Base-by-base conservation (phyloP, 163 green algal species). In the Chlorella variabilis region DNA sequence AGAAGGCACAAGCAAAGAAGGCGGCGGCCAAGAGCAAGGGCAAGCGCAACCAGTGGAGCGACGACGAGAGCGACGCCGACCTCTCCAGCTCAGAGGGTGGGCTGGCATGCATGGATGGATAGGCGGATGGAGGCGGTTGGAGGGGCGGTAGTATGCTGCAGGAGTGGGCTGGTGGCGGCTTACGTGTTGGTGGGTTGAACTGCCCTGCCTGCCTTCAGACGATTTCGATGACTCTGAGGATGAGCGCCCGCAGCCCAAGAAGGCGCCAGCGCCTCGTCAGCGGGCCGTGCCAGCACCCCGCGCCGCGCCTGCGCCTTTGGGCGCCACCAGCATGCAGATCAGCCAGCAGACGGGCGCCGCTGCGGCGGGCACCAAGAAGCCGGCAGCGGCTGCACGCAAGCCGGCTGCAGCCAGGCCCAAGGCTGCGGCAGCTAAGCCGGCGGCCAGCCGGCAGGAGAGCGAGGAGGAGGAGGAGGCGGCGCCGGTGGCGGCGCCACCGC, bases 361-460 rank as follows among this genome's bases (percentile, higher is more conserved):
- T 4, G 83, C 80, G n/a, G 67, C 15, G 15, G 70, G 70, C 48
- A 65, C 39, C 62, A 90, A 91, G 73, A 34, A 36, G 29, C 34
- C 68, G 15, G 51, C 82, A 23, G 63, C 75, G 33, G 84, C 81
- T 23, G 80, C 81, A 20, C 63, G 69, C 33, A 89, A 88, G 59
- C 71, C 78, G 1, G 42, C 87, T 21, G 75, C 80, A 9, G 79
- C 81, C 31, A 90, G 88, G 67, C 83, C 86, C 74, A 90, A 89
- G 70, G 70, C 85, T 17, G 75, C 70, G 15, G 80, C 76, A 23
- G 71, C 59, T 27, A 63, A 67, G n/a, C 38, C 59, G 51, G 61
- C 59, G 18, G 59, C 49, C 25, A 73, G 33, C 41, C 34, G 34
- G 65, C n/a, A 27, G 25, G 65, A 51, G 21, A 78, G 75, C 33